These are phyloP conservation scores for Nemania diffusa DNA, from an alignment of 2,329 filamentous ascomycete genomes.

Conservation along the genomic window DNA sequence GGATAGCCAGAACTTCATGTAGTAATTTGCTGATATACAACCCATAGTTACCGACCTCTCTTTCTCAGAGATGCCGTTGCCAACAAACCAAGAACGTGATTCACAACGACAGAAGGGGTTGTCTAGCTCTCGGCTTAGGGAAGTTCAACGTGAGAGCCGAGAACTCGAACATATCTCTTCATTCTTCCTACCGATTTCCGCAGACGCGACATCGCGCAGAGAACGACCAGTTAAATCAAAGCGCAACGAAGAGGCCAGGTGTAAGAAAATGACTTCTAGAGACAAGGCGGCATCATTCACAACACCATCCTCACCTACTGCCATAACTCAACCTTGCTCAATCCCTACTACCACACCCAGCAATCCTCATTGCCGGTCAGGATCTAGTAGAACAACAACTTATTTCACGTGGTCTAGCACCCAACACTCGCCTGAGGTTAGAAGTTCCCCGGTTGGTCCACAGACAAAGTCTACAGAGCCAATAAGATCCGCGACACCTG, in stretches of 20 bases:
- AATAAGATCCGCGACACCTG: conserved; percentile 38
- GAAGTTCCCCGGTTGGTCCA: conserved; percentile 2
- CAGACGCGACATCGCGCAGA: conserved; percentile 21
- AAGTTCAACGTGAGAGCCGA: conserved; percentile 46
- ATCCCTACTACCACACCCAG: background rate
- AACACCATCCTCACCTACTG: conserved; percentile 22
- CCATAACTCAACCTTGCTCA: background rate
- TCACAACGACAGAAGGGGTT: conserved; percentile 40
- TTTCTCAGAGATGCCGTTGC: conserved; percentile 63
- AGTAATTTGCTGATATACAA: conserved; percentile 10
- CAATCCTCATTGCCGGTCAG: conserved; percentile 10
- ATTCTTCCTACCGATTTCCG: conserved; percentile 48
- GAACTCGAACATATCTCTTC: conserved; percentile 52
- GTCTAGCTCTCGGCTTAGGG: conserved; percentile 39
- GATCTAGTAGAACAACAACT: conserved; percentile 35
- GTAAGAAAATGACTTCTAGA: conserved; percentile 3
- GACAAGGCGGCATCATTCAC: conserved; percentile 18
- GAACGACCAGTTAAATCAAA: conserved; percentile 16
- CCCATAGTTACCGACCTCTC: conserved; percentile 61
- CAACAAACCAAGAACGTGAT: conserved; percentile 46
- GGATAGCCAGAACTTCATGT: conserved; percentile 34
- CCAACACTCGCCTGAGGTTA: conserved; percentile 33
- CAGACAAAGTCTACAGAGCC: conserved; percentile 20
- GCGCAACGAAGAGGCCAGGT: background rate
- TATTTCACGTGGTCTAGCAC: conserved; percentile 47